Evolutionary conservation across 2,329 filamentous ascomycete genomes (phyloP), one percentile per base, ranked within the genome.

Genomic region (Herpotrichia juniperi): DNA sequence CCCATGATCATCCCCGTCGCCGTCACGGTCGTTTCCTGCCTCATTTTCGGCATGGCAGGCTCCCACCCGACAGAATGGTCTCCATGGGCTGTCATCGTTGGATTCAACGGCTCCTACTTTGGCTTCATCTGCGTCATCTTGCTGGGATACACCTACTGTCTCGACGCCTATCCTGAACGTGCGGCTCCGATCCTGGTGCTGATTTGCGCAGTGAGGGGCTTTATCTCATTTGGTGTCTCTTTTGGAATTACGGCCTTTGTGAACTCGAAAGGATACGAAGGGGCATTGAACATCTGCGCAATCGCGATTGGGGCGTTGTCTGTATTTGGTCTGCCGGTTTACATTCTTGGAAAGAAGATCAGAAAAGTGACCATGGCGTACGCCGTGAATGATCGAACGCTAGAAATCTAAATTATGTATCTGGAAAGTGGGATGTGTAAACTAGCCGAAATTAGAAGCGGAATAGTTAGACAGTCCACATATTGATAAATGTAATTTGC

Each of bases 151-250:
- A 78, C 76, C 0, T 78, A 77, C 51, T 58, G 77, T 4, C 69
- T 81, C 2, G 78, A 80, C 48, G 69, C 73, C 1, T 80, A 79
- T 48, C 77, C 77, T 1, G 68, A 70, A 2, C 67, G 74, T 2
- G 72, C 76, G 3, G 75, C 75, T 0, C 74, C 78, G 0, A 52
- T 78, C 1, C 58, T 81, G 17, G 73, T 80, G 3, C 72, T 81
- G 30, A 76, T 81, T 25, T 79, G 76, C 44, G 76, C 78, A 4
- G 70, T 78, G 55, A 67, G 78, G 2, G 78, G 77, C 0, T 73
- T 80, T 35, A 74, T 81, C 8, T 76, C 72, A 1, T 80, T 80
- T 46, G 77, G 77, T 14, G 62, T 62, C 4, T 75, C 70, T 46
- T 77, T 76, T 56, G 74, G 75, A 10, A 73, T 72, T 14, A 64